Evolutionary conservation across 352 stramenopile species (phyloP), one percentile per base, ranked within the genome.

Genomic region (Phytophthora pistaciae): DNA sequence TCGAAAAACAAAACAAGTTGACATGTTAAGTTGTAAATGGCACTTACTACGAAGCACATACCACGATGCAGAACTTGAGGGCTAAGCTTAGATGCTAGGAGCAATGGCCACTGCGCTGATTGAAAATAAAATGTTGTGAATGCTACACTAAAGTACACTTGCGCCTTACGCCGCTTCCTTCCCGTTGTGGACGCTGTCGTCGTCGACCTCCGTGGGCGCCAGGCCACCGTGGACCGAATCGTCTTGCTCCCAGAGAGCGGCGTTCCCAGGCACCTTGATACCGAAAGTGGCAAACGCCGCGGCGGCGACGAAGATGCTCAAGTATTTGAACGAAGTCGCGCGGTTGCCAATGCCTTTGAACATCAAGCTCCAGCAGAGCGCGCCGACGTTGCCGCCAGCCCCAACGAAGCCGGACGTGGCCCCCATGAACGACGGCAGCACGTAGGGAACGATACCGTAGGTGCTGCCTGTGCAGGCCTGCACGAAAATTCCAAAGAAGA

Each of bases 401-500:
- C 83, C 83, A 13, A 91, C 82, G 27, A 91, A 74, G 0, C 83
- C 83, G 1, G 83, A 86, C 0, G 76, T 75, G 13, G 77, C 76
- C 3, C 83, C 83, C 10, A 78, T 90, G 62, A 74, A 78, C 0
- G 67, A 46, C 33, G 77, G 72, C 1, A 72, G 60, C 11, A 91
- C 80, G 42, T 91, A 85, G 21, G 82, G 69, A 3, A 93, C 90
- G 55, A 88, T 93, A 16, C 78, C 81, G 44, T 90, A 91, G 36
- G 82, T 93, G 25, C 64, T 75, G 10, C 77, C 79, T 1, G 68
- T 69, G 20, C 73, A 75, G 52, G 86, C 76, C 14, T 88, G 86
- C 5, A 96, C 88, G 71, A 97, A 97, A 21, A 97, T 76, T 6
- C 62, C 96, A 75, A 98, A 98, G 49, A 97, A 78, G 5, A 98